Evolutionary conservation across 306 rosid genomes (phyloP), one percentile per base, ranked within the genome.

Genomic region (Casuarina cunninghamiana): DNA sequence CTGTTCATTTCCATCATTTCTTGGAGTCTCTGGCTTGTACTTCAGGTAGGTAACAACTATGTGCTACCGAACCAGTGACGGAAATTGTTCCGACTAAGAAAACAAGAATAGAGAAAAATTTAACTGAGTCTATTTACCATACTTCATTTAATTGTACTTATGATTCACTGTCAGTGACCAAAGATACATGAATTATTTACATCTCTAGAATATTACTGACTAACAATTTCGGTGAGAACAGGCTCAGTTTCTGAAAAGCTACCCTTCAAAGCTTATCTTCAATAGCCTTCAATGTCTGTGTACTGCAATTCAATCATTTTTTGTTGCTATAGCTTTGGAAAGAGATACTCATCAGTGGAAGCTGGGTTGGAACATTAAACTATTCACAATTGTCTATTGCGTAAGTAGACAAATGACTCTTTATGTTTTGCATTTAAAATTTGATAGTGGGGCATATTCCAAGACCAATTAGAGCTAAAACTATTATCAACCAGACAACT

Each of bases 11-110:
- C 87, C 15, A 60, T 81, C 71, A 69, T 77, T 63, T 68, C 78
- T 5, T 88, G 90, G 94, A 79, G 93, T 37, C 48, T 86, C 54
- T 88, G 88, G 89, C 77, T 86, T 74, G 86, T 85, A 15, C 78
- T 89, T 78, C 93, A 89, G 93, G 92, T 81, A 54, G 50, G 12
- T 46, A 46, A 46, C 50, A 6, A 26, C 32, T 26, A 26, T 26
- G 32, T 26, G 32, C 32, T 26, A 26, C 32, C 32, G 32, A 26
- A 26, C 32, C 32, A 26, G 32, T 26, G 32, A 26, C 32, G 32
- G 32, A 26, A 26, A 26, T 26, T 26, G 32, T 26, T 26, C 32
- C 32, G 32, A 26, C 32, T 26, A 26, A 26, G 32, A 26, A 26
- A 26, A 26, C 32, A 26, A 26, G 32, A 26, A 26, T 0, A 26